Evolutionary conservation across 2,329 filamentous ascomycete genomes (phyloP).

Genomic region (Arachnomyces sp.): DNA sequence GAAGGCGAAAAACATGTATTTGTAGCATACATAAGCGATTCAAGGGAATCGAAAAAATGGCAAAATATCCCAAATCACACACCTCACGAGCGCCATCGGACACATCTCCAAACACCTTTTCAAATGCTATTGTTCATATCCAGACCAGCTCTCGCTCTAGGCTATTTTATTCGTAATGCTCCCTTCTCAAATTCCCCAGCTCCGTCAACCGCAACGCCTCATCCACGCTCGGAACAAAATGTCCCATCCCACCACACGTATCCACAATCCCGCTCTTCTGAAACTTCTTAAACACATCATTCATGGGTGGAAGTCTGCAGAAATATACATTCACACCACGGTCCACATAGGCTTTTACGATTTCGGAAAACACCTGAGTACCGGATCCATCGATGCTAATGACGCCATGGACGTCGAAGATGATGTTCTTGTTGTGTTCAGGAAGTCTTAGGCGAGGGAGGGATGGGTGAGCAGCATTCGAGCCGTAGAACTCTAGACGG

Average conservation of each 20-base stretch:
- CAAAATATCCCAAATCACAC: no score
- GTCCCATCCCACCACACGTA: slow-evolving; percentile 64
- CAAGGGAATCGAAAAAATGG: no score
- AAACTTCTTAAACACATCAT: slow-evolving; percentile 64
- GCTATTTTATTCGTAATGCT: slow-evolving; percentile 13
- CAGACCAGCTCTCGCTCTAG: background rate
- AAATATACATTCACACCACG: slow-evolving; percentile 56
- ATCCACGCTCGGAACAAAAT: slow-evolving; percentile 77
- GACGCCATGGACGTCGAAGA: slow-evolving; percentile 97
- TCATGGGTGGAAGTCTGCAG: slow-evolving; percentile 47
- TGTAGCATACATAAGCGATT: no score
- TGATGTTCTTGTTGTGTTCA: slow-evolving; percentile 83
- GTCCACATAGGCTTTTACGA: slow-evolving; percentile 72
- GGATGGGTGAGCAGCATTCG: slow-evolving; percentile 73
- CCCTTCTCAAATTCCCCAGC: slow-evolving; percentile 49
- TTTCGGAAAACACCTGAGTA: slow-evolving; percentile 83
- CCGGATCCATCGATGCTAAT: slow-evolving; percentile 90
- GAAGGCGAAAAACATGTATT: no score
- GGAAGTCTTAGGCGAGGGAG: slow-evolving; percentile 68
- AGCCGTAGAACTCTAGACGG: slow-evolving; percentile 85
- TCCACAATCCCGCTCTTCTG: slow-evolving; percentile 76
- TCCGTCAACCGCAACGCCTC: slow-evolving; percentile 79
- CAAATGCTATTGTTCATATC: no score
- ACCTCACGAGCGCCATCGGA: no score
- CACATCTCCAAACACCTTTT: no score